A percentile compares a stretch with the other conserved stretches of the same genome.
Conservation (phyloP, 78 protist genomes). For the Dictyostelium capitatum region DNA sequence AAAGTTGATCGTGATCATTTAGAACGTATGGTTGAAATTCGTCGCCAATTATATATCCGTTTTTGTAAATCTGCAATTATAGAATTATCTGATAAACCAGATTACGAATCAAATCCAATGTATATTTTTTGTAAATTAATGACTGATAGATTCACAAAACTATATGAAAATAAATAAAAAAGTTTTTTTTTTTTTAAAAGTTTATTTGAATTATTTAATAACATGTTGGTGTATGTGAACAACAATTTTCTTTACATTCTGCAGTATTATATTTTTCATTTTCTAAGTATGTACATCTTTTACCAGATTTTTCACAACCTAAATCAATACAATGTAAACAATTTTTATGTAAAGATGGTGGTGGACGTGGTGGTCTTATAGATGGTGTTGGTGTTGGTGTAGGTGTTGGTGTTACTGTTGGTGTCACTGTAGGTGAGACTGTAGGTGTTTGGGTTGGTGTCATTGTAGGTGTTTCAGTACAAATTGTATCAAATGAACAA, state of each 20-base stretch:
- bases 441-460: not conserved
- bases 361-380: not conserved
- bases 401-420: not conserved
- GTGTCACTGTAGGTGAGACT: not conserved
- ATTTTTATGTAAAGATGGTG: not conserved
- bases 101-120: constrained; percentile 37
- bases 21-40: constrained; percentile 69
- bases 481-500: too few species aligned
- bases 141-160: constrained; percentile 34
- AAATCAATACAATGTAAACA: not conserved
- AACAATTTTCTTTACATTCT: not conserved
- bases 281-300: not conserved
- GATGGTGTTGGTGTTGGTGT: not conserved
- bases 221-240: not conserved
- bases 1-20: constrained; percentile 59
- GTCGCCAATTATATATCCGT: constrained; percentile 76
- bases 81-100: constrained; percentile 53
- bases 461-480: too few species aligned
- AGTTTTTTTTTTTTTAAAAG: too few species aligned
- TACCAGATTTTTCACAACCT: not conserved
- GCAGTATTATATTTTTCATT: not conserved
- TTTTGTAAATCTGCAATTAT: constrained; percentile 70
- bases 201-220: not conserved
- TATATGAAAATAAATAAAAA: not conserved
- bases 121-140: constrained; percentile 59